Percentiles rank a stretch among this genome's conserved stretches.
These are phyloP conservation scores for Psilocybe mexicana DNA, from an alignment of 1,284 basidiomycete species.

Conservation along the genomic window DNA sequence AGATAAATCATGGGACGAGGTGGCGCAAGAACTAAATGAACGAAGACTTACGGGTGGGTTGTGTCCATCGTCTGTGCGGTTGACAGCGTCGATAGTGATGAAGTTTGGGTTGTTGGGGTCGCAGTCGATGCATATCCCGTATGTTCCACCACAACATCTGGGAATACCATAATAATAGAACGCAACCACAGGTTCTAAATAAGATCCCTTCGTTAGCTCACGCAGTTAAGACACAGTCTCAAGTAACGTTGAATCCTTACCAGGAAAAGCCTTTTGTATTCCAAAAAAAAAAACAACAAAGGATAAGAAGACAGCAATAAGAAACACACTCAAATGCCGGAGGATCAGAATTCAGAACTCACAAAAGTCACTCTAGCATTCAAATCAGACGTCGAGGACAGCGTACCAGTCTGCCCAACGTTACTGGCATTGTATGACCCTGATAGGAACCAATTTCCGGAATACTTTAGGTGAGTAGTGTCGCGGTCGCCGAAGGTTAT, in stretches of 20 bases:
- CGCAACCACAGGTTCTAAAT: constrained; percentile 27
- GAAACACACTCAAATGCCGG: neutral
- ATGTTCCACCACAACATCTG: constrained; percentile 23
- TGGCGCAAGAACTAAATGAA: neutral
- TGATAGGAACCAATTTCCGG: constrained; percentile 23
- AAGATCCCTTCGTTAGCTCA: neutral
- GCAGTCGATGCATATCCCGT: constrained; percentile 33
- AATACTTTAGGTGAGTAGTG: constrained; percentile 22
- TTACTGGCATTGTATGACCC: constrained; percentile 31
- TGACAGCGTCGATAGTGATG: constrained; percentile 27
- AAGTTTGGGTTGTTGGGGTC: constrained; percentile 29
- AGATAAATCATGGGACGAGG: neutral
- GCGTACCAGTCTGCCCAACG: constrained; percentile 28
- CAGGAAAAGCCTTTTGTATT: constrained; percentile 19
- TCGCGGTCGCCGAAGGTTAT: constrained; percentile 29
- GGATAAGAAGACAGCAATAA: no score
- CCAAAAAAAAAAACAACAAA: neutral
- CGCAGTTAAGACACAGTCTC: neutral
- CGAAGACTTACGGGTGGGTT: constrained; percentile 28
- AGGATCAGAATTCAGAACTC: neutral
- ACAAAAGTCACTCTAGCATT: constrained; percentile 33
- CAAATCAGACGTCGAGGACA: constrained; percentile 24
- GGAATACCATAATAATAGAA: constrained; percentile 33
- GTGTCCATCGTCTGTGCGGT: constrained; percentile 28
- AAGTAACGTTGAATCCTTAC: constrained; percentile 3